Evolutionary conservation across 2,329 filamentous ascomycete genomes (phyloP).

Genomic region (Diaporthe vexans): DNA sequence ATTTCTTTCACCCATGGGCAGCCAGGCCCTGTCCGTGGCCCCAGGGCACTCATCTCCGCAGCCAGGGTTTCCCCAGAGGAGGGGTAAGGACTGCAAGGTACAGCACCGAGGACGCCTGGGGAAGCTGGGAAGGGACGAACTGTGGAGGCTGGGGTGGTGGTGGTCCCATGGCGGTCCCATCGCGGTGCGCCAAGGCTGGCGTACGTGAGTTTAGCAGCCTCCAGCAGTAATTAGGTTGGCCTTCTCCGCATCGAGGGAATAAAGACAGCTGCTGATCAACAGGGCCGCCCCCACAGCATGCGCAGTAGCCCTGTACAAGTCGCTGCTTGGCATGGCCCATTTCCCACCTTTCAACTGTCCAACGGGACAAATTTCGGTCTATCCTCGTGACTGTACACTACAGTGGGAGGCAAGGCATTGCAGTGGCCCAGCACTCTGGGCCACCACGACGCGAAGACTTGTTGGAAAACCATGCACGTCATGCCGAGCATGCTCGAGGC

Average conservation of each 20-base stretch:
- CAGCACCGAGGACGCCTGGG: too few species aligned
- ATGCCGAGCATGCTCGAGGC: background rate
- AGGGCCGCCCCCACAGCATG: conserved; percentile 20
- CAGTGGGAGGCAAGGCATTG: too few species aligned
- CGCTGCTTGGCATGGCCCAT: conserved; percentile 23
- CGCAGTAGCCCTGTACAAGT: background rate
- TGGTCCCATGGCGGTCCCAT: background rate
- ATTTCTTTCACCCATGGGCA: background rate
- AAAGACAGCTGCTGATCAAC: conserved; percentile 23
- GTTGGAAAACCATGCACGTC: background rate
- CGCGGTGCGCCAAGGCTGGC: conserved; percentile 22
- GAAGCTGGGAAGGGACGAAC: background rate
- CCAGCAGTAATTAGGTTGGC: conserved; percentile 24
- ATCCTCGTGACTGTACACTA: background rate
- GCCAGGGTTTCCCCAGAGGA: conserved; percentile 28
- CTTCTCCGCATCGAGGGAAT: conserved; percentile 20
- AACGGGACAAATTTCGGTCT: conserved; percentile 29
- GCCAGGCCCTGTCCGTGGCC: background rate
- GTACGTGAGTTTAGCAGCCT: conserved; percentile 17
- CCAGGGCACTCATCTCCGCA: conserved; percentile 27
- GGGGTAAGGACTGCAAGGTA: conserved; percentile 2
- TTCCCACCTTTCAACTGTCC: conserved; percentile 11
- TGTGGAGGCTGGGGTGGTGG: conserved; percentile 19
- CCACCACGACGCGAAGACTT: background rate
- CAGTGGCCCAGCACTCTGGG: conserved; percentile 22